phyloP scores from a whole-genome alignment of 495 filamentous ascomycete species.

The Jackrogersella minutella region DNA sequence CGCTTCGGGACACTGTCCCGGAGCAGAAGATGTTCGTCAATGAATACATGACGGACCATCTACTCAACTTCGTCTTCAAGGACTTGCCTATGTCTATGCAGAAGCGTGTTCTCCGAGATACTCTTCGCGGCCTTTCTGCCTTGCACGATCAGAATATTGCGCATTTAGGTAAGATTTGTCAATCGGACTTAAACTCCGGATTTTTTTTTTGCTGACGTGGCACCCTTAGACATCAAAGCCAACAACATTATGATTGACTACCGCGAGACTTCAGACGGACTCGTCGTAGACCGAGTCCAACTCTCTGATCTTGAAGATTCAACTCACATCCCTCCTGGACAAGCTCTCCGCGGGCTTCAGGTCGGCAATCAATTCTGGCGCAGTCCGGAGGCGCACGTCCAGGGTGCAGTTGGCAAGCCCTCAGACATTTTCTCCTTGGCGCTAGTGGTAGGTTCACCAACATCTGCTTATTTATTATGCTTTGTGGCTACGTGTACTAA shows the following conservation, averaged over 20 bases:
- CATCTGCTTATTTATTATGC: constrained; percentile 7
- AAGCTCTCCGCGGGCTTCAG: constrained; percentile 42
- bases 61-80: constrained; percentile 54
- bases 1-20: constrained; percentile 53
- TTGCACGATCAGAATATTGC: constrained; percentile 59
- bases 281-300: constrained; percentile 49
- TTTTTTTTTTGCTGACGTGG: constrained; percentile 1
- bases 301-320: constrained; percentile 56
- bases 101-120: constrained; percentile 56
- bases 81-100: constrained; percentile 46
- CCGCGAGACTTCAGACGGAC: constrained; percentile 40
- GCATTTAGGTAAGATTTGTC: constrained; percentile 48
- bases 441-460: constrained; percentile 47
- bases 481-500: constrained; percentile 12
- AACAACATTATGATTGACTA: constrained; percentile 53
- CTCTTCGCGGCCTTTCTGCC: constrained; percentile 53
- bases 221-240: constrained; percentile 46
- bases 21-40: constrained; percentile 59
- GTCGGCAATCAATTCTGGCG: constrained; percentile 52
- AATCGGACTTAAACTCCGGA: constrained; percentile 26
- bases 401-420: constrained; percentile 43
- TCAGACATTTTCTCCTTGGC: constrained; percentile 51
- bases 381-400: constrained; percentile 49
- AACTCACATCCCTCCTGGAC: constrained; percentile 50
- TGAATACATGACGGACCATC: constrained; percentile 55